These are phyloP conservation scores for Astrothelium subdiscretum DNA, from an alignment of 495 filamentous ascomycete genomes.

Conservation along the genomic window DNA sequence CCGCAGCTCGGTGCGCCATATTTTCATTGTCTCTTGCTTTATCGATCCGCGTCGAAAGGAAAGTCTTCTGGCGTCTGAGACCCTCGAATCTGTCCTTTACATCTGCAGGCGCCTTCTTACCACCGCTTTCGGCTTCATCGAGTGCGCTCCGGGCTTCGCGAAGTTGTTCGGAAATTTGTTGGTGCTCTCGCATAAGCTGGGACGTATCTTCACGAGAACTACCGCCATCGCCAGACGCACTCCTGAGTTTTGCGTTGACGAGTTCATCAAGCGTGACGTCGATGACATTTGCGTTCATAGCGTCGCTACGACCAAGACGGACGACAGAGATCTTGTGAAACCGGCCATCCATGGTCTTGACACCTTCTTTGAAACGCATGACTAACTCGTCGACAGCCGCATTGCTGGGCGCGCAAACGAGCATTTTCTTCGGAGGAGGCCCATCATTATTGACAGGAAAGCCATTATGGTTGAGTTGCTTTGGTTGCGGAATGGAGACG, in stretches of 20 bases:
- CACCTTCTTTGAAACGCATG: constrained; percentile 77
- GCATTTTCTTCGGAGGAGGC: constrained; percentile 57
- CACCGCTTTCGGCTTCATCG: constrained; percentile 6
- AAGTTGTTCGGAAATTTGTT: constrained; percentile 59
- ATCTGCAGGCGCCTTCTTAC: constrained; percentile 58
- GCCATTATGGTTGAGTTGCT: constrained; percentile 3
- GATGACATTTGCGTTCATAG: constrained; percentile 76
- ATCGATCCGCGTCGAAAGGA: constrained; percentile 71
- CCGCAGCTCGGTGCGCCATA: constrained; percentile 61
- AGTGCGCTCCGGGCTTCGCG: constrained; percentile 40
- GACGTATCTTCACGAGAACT: constrained; percentile 48
- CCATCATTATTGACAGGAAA: constrained; percentile 4
- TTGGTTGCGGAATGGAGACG: constrained; percentile 20
- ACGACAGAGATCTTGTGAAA: constrained; percentile 67
- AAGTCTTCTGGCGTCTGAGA: constrained; percentile 62
- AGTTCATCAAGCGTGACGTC: constrained; percentile 93
- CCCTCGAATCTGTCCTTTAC: constrained; percentile 47
- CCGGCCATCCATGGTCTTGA: constrained; percentile 65
- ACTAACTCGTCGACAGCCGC: constrained; percentile 95
- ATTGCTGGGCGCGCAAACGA: constrained; percentile 94
- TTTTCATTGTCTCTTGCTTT: constrained; percentile 73
- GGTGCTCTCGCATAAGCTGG: constrained; percentile 72
- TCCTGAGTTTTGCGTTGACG: constrained; percentile 59
- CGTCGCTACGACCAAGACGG: constrained; percentile 84
- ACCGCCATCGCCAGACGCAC: constrained; percentile 33